A percentile compares a stretch with the other conserved stretches of the same genome.
Evolutionary conservation across 345 rosid genomes (phyloP).

Genomic region (Hibiscus syriacus): DNA sequence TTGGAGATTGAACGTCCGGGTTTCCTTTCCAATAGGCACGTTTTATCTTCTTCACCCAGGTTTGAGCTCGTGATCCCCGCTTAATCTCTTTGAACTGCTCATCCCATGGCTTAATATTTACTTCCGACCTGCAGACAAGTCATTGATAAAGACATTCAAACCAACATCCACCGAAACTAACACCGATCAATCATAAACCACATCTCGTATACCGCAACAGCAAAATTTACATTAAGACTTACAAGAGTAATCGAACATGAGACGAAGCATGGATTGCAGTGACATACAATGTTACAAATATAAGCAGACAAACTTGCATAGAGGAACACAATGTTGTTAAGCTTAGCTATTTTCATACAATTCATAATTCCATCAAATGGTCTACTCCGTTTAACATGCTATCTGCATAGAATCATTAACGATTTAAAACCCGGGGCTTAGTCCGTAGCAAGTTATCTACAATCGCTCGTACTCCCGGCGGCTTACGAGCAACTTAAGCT

Average conservation of each 20-base stretch:
- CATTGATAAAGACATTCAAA: background rate
- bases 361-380: background rate
- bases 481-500: background rate
- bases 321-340: too few relatives aligned
- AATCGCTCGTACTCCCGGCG: background rate
- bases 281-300: background rate
- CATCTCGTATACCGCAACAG: background rate
- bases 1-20: slow-evolving; percentile 61
- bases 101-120: slow-evolving; percentile 64
- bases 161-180: background rate
- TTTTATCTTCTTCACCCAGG: slow-evolving; percentile 45
- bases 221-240: background rate
- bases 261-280: background rate
- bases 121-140: slow-evolving; percentile 64
- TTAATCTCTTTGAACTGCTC: slow-evolving; percentile 75
- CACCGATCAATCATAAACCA: background rate
- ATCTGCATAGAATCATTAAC: background rate
- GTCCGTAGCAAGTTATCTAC: background rate
- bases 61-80: slow-evolving; percentile 47
- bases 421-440: background rate
- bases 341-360: background rate
- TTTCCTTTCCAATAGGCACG: slow-evolving; percentile 92
- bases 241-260: background rate
- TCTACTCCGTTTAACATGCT: background rate
- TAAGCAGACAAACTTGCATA: too few relatives aligned